These are phyloP conservation scores for Tylopilus rubrobrunneus DNA, from an alignment of 768 basidiomycete species.

Conservation along the genomic window DNA sequence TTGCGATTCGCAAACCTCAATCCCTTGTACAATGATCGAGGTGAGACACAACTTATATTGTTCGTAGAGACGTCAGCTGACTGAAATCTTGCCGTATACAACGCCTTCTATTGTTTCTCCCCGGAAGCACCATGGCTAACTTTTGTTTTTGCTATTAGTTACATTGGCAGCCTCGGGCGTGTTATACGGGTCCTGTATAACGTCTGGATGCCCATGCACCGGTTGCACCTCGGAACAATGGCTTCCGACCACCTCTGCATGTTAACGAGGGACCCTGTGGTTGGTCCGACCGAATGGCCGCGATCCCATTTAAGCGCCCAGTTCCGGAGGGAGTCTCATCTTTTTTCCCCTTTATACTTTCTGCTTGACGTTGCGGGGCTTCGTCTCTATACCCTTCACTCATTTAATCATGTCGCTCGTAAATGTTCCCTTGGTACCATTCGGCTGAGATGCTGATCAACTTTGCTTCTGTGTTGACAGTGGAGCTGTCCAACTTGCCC, in stretches of 20 bases:
- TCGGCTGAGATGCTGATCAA: not conserved
- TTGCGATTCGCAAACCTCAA: not conserved
- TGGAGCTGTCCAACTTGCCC: constrained; percentile 42
- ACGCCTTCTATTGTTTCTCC: constrained; percentile 23
- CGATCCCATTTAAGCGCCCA: constrained; percentile 18
- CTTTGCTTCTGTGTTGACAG: constrained; percentile 17
- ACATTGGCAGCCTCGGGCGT: constrained; percentile 7
- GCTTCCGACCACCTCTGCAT: constrained; percentile 4
- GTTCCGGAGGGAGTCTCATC: not conserved
- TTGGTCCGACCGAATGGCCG: constrained; percentile 9
- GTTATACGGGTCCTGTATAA: constrained; percentile 3
- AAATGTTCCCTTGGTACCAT: not conserved
- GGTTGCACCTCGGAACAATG: constrained; percentile 22
- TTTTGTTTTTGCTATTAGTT: constrained; percentile 23
- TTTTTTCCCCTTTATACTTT: constrained; percentile 11
- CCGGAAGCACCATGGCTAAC: constrained; percentile 4
- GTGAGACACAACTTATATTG: constrained; percentile 30
- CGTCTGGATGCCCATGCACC: constrained; percentile 1
- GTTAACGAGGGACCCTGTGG: constrained; percentile 6
- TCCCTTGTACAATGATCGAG: constrained; percentile 25
- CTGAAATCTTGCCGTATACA: constrained; percentile 3
- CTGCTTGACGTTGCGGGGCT: constrained; percentile 43
- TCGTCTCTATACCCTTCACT: constrained; percentile 34
- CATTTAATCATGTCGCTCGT: constrained; percentile 23
- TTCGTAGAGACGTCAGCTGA: constrained; percentile 11